Evolutionary conservation across 805 yeast genomes (phyloP), one percentile per base, ranked within the genome.

Genomic region (Nakazawaea pomicola): DNA sequence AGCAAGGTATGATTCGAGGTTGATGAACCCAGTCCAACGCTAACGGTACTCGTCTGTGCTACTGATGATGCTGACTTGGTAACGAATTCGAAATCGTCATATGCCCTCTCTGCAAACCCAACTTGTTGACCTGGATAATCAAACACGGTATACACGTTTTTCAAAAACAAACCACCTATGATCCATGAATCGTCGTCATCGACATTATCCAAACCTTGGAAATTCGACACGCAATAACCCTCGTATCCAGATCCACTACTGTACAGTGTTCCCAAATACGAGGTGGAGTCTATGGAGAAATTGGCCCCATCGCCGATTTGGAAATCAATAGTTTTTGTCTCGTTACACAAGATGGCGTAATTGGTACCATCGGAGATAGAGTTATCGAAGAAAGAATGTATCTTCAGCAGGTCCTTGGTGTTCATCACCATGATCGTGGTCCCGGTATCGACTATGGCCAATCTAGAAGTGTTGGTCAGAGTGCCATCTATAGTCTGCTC

Each of bases 181-280:
- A 80, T 70, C 87, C 87, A 80, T 1, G 68, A 55, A 14, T 61
- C 62, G 39, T 64, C 58, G 25, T 55, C 54, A 9, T 65, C 57
- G 11, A 61, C n/a, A n/a, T n/a, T 50, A 20, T 61, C 60, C n/a
- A 71, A 52, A 8, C 84, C 86, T 58, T 78, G 85, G 43, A 80
- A 67, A 50, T 78, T 79, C 6, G 83, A 74, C 10, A 80, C 78
- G 62, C 88, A 80, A 52, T 72, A 68, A 0, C 82, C 80, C 15
- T 48, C 25, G 43, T 72, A 65, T 0, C 48, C 55, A 0, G 68
- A 58, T 29, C 47, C 44, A 4, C 50, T 43, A 2, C 67, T 38
- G 52, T 77, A 75, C 15, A 62, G 65, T 10, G 62, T 55, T 5
- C 83, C 85, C 33, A 76, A 48, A 55, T 78, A 78, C 35, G 62